phyloP scores from a whole-genome alignment of 2,329 filamentous ascomycete genomes.

The Curvularia sp. region DNA sequence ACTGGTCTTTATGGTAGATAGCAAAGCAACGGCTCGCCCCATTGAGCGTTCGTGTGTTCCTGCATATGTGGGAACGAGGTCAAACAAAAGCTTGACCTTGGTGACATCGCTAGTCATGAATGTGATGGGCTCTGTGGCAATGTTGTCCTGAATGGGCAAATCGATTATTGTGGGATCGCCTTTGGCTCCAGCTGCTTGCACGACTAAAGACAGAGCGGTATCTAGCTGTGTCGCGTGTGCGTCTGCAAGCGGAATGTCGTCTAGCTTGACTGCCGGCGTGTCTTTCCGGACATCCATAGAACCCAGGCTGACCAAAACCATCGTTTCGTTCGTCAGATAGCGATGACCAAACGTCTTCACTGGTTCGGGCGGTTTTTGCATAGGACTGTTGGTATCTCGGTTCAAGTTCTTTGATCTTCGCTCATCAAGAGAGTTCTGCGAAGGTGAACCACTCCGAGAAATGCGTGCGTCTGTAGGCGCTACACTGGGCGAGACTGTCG shows the following conservation, averaged over 20 bases:
- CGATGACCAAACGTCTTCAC: conserved; percentile 96
- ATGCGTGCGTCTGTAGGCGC: conserved; percentile 38
- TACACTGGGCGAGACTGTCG: conserved; percentile 36
- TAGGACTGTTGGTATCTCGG: conserved; percentile 46
- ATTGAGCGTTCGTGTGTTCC: conserved; percentile 81
- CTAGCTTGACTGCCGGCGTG: conserved; percentile 80
- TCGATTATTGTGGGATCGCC: conserved; percentile 92
- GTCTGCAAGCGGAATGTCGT: conserved; percentile 84
- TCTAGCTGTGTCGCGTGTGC: conserved; percentile 94
- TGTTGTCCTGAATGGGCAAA: conserved; percentile 90
- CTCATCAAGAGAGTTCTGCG: conserved; percentile 66
- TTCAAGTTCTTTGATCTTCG: conserved; percentile 50
- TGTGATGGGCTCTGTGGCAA: conserved; percentile 89
- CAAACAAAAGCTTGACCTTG: conserved; percentile 89
- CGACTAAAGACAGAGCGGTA: conserved; percentile 88
- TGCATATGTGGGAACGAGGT: conserved; percentile 94
- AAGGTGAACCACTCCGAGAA: conserved; percentile 52
- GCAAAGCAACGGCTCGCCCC: conserved; percentile 84
- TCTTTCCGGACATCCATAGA: conserved; percentile 93
- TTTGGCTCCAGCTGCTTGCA: conserved; percentile 82
- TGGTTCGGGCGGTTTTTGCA: conserved; percentile 69
- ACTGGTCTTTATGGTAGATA: conserved; percentile 83
- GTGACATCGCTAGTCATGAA: conserved; percentile 80
- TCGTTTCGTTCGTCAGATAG: conserved; percentile 86
- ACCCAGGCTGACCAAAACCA: conserved; percentile 90